Conservation (phyloP, 129 eudicot genomes). For the Apium graveolens region DNA sequence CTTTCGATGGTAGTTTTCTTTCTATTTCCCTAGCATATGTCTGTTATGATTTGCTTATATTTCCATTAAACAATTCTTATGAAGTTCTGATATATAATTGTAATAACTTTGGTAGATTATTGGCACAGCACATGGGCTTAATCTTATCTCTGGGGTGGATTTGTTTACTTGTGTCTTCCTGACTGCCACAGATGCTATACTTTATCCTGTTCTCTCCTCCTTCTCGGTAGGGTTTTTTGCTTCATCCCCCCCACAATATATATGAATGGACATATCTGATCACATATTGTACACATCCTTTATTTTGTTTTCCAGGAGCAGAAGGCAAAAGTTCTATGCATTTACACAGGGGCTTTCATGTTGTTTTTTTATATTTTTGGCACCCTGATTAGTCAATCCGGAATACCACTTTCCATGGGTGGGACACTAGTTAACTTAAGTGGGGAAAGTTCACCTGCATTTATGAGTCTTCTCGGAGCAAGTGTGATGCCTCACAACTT, state of each 20-base stretch:
- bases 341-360: constrained; percentile 40
- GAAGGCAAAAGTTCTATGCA: constrained; percentile 43
- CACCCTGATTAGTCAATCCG: constrained; percentile 62
- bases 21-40: background rate
- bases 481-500: constrained; percentile 92
- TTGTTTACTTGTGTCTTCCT: constrained; percentile 60
- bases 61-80: background rate
- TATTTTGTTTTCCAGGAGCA: constrained; percentile 42
- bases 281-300: background rate
- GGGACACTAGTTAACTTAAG: constrained; percentile 36
- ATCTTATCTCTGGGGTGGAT: constrained; percentile 65
- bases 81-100: constrained; percentile 14
- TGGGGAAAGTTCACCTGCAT: constrained; percentile 63
- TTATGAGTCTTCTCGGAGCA: constrained; percentile 88
- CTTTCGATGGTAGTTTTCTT: constrained; percentile 57
- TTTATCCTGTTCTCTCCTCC: constrained; percentile 66
- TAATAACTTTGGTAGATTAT: constrained; percentile 44
- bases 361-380: constrained; percentile 48
- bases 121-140: constrained; percentile 79
- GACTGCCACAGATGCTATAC: constrained; percentile 56
- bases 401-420: constrained; percentile 37
- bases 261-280: background rate
- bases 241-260: background rate
- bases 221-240: constrained; percentile 37
- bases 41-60: constrained; percentile 7